Evolutionary conservation across 2,329 filamentous ascomycete genomes (phyloP), one percentile per base, ranked within the genome.

Genomic region (Paraphaeosphaeria minitans): DNA sequence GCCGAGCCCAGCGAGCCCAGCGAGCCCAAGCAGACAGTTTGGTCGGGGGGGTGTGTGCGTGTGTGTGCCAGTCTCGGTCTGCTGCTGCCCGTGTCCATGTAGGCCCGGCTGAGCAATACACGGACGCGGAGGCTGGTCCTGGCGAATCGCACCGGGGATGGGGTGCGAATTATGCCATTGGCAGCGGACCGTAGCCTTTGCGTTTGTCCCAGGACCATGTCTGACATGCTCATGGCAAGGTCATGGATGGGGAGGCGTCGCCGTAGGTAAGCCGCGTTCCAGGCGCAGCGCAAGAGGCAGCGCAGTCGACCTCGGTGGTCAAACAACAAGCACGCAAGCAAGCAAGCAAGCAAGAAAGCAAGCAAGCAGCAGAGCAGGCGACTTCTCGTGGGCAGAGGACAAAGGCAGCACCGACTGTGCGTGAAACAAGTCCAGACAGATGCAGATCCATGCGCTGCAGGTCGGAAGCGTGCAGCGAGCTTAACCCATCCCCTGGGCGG

Each of bases 101-200:
- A 41, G 53, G 49, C 46, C 55, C 33, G 29, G 53, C 47, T 35
- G 35, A 50, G 48, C 53, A 37, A 41, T 55, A 37, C 58, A 56
- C 50, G 52, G 53, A 55, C 60, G 64, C 66, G 66, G 66, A 60
- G 51, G 52, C 41, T 22, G 42, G 42, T 21, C 50, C 46, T 56
- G 58, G 46, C 66, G 64, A 73, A 75, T 73, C 62, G 60, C 46
- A 31, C 9, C 27, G 50, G 52, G 37, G 47, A 16, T 33, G 39
- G 24, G 27, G 50, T 61, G 61, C 49, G 64, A 66, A 69, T 72
- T 73, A 68, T 71, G 61, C 67, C 65, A 73, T 74, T 75, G 71
- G 70, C 57, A 62, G 62, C 64, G 57, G 61, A 58, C 58, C 39
- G 53, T 61, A 4, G 29, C 29, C 4, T 19, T 39, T 39, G 37